Percentiles rank a stretch among this genome's conserved stretches.
Conservation (phyloP, 352 stramenopile species). For the Phytophthora idaei region DNA sequence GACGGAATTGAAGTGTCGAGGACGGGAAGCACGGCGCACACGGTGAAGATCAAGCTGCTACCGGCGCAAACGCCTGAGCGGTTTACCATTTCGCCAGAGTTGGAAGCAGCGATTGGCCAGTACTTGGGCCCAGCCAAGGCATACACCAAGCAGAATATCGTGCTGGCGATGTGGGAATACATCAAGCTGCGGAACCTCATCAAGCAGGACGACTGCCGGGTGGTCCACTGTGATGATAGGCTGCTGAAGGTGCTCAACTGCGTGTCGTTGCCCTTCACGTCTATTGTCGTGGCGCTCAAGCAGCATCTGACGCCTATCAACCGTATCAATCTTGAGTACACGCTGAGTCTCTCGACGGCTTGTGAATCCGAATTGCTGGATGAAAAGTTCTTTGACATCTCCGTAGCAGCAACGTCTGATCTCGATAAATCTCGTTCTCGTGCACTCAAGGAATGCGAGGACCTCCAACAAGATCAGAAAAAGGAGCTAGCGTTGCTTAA, state of each 20-base stretch:
- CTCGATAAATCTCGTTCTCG: slow-evolving; percentile 43
- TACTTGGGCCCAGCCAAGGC: slow-evolving; percentile 52
- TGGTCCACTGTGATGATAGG: slow-evolving; percentile 64
- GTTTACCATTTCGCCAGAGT: slow-evolving; percentile 58
- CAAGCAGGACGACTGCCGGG: slow-evolving; percentile 81
- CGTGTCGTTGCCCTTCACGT: slow-evolving; percentile 72
- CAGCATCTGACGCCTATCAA: slow-evolving; percentile 61
- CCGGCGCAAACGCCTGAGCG: slow-evolving; percentile 60
- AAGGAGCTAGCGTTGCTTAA: slow-evolving; percentile 67
- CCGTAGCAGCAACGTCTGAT: slow-evolving; percentile 59
- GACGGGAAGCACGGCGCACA: slow-evolving; percentile 52
- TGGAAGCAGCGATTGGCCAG: slow-evolving; percentile 45
- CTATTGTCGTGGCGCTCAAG: slow-evolving; percentile 69
- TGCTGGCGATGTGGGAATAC: slow-evolving; percentile 81
- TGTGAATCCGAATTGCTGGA: slow-evolving; percentile 43
- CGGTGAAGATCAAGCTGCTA: slow-evolving; percentile 72
- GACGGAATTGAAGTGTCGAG: slow-evolving; percentile 64
- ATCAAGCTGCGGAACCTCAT: slow-evolving; percentile 79
- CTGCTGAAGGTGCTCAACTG: slow-evolving; percentile 67
- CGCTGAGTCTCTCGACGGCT: slow-evolving; percentile 45
- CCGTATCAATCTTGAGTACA: slow-evolving; percentile 69
- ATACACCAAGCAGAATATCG: slow-evolving; percentile 72
- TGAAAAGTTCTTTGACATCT: slow-evolving; percentile 65
- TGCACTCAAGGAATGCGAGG: slow-evolving; percentile 58
- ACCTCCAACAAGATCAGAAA: slow-evolving; percentile 69